Evolutionary conservation across 495 filamentous ascomycete genomes (phyloP).

Genomic region (Collariella sp.): DNA sequence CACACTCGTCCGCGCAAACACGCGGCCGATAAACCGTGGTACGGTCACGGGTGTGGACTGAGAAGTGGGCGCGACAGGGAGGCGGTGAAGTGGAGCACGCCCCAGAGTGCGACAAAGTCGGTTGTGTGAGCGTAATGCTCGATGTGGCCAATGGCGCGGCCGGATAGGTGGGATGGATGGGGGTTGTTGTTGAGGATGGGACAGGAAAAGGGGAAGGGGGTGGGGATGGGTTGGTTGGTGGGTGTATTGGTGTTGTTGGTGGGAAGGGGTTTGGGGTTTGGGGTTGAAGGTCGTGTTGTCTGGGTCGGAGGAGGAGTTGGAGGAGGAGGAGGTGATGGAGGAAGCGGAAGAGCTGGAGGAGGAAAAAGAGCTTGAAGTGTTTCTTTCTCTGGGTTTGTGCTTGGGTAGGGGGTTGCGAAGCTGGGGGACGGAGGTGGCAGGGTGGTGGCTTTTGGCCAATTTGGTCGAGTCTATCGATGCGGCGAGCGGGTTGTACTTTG

Average conservation of each 20-base stretch:
- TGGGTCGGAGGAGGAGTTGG: background rate
- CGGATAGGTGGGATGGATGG: constrained; percentile 19
- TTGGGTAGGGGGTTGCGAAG: background rate
- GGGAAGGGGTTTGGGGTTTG: background rate
- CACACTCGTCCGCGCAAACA: constrained; percentile 56
- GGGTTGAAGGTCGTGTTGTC: background rate
- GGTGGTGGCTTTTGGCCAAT: background rate
- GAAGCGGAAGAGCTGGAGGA: constrained; percentile 1
- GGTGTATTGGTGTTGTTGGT: background rate
- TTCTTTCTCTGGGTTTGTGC: no score
- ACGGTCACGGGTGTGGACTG: no score
- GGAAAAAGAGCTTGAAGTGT: background rate
- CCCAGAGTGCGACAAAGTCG: constrained; percentile 71
- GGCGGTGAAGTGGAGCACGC: constrained; percentile 59
- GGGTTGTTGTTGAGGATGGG: constrained; percentile 11
- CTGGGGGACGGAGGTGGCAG: background rate
- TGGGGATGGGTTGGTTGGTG: no score
- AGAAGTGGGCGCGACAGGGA: constrained; percentile 25
- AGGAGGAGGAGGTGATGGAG: background rate
- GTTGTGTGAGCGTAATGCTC: constrained; percentile 76
- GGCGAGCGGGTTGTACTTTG: constrained; percentile 18
- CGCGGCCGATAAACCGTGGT: constrained; percentile 63
- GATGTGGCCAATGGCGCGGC: constrained; percentile 57
- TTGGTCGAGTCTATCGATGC: constrained; percentile 20
- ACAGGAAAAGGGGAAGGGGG: constrained; percentile 1